Base-by-base conservation (phyloP, 129 eudicot genomes). In the Artemisia tridentata region DNA sequence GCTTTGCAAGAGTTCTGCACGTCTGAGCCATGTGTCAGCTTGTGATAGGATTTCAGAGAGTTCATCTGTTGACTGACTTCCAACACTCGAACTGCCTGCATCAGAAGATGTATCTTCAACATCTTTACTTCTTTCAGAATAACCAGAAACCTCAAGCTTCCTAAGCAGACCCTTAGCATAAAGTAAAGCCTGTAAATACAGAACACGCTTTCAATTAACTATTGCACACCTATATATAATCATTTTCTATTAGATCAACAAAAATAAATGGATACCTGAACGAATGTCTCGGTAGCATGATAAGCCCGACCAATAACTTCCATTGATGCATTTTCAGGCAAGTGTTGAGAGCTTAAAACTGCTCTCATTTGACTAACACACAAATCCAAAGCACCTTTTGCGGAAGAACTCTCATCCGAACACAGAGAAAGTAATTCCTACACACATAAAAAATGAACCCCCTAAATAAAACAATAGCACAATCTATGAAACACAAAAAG, bases 271-370 rank as follows among this genome's bases (percentile, higher is more conserved):
- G 18, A 52, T 68, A 92, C 98, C 98, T 93, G 96, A 63, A 93
- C 96, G 80, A 87, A 90, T 67, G 97, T 90, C 79, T 93, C 99
- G 2, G 97, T 93, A 56, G 97, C 97, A 79, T 91, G 96, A 84
- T 93, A 93, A 67, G 97, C 99, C 72, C 96, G 88, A 43, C 99
- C 99, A 77, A 90, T 88, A n/a, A 73, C 80, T 78, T 93, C 99
- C 95, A 93, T 88, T 34, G 99, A 89, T 67, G 99, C 96, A 73
- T 74, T 86, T 75, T 85, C 96, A 4, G 97, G 99, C 72, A 93
- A 77, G 49, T 88, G 87, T 67, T 81, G 85, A 47, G 91, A 90
- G 81, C 91, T 82, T 77, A 93, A 82, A 16, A 84, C 83, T 67
- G 73, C 72, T 80, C 83, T 84, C 97, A 93, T 93, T 82, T 90